Conservation (phyloP, 2,329 filamentous ascomycete genomes). For the Paecilomyces formosus region DNA sequence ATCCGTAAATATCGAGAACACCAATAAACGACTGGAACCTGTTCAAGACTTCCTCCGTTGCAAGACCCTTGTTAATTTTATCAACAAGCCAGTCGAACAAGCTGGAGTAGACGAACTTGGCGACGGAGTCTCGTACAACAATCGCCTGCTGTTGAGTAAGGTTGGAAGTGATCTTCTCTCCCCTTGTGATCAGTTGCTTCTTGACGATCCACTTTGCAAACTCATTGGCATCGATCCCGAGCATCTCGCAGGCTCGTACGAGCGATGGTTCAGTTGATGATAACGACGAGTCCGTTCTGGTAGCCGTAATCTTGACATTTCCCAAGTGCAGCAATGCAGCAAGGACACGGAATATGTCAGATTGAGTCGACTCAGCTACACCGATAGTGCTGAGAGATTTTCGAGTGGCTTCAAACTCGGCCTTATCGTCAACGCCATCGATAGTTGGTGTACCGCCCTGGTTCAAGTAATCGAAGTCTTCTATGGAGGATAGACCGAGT, state of each 20-base stretch:
- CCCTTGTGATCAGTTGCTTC: slow-evolving; percentile 93
- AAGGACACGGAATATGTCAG: slow-evolving; percentile 80
- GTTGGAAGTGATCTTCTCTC: slow-evolving; percentile 96
- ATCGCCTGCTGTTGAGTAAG: slow-evolving; percentile 86
- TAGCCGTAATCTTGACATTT: slow-evolving; percentile 91
- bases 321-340: slow-evolving; percentile 89
- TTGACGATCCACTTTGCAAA: slow-evolving; percentile 99
- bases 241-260: slow-evolving; percentile 69
- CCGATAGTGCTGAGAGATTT: slow-evolving; percentile 83
- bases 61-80: slow-evolving; percentile 83
- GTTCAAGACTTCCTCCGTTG: slow-evolving; percentile 76
- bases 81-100: slow-evolving; percentile 99
- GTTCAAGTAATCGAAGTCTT: slow-evolving; percentile 93
- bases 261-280: slow-evolving; percentile 74
- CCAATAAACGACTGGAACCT: slow-evolving; percentile 88
- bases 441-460: slow-evolving; percentile 88
- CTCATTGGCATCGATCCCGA: slow-evolving; percentile 77
- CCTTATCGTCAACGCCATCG: slow-evolving; percentile 90
- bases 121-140: slow-evolving; percentile 93
- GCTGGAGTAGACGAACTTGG: slow-evolving; percentile 98
- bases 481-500: slow-evolving; percentile 69
- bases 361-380: slow-evolving; percentile 64
- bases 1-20: slow-evolving; percentile 98
- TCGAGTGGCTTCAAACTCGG: slow-evolving; percentile 83
- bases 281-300: slow-evolving; percentile 79